phyloP scores from a whole-genome alignment of 2,329 filamentous ascomycete species.

The Amauroascus verrucosus region DNA sequence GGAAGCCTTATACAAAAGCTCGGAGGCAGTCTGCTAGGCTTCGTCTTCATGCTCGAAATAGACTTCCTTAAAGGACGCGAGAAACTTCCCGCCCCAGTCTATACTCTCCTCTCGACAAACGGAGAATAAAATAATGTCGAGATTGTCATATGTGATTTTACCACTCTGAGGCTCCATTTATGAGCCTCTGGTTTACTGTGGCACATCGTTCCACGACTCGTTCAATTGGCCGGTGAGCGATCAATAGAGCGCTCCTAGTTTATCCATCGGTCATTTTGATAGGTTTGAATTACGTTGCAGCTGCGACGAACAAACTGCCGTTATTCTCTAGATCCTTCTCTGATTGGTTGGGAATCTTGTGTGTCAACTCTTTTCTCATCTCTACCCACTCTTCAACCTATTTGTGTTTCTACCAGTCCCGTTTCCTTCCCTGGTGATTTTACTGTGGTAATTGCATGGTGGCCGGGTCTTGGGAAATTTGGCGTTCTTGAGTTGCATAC shows the following conservation, averaged over 20 bases:
- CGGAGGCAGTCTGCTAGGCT: conserved; percentile 76
- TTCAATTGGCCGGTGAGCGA: background rate
- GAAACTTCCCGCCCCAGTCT: conserved; percentile 73
- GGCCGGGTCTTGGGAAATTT: conserved; percentile 1
- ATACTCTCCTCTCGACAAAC: conserved; percentile 59
- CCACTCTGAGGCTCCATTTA: background rate
- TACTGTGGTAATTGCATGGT: conserved; percentile 6
- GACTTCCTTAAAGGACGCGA: conserved; percentile 84
- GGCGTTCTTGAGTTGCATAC: conserved; percentile 7
- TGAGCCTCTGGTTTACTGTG: background rate
- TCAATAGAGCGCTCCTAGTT: background rate
- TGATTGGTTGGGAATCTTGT: background rate
- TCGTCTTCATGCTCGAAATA: conserved; percentile 91
- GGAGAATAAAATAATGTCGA: background rate
- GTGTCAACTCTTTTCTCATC: background rate
- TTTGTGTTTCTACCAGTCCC: background rate
- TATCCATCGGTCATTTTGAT: background rate
- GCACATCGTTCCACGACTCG: background rate
- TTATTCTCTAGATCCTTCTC: background rate
- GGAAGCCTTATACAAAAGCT: conserved; percentile 77
- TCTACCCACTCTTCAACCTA: background rate
- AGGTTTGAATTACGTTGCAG: background rate
- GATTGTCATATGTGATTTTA: background rate
- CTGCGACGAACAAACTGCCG: background rate
- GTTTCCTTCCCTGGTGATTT: background rate